These are phyloP conservation scores for Zygoascus flipseniorum DNA, from an alignment of 805 yeast species.

Conservation along the genomic window DNA sequence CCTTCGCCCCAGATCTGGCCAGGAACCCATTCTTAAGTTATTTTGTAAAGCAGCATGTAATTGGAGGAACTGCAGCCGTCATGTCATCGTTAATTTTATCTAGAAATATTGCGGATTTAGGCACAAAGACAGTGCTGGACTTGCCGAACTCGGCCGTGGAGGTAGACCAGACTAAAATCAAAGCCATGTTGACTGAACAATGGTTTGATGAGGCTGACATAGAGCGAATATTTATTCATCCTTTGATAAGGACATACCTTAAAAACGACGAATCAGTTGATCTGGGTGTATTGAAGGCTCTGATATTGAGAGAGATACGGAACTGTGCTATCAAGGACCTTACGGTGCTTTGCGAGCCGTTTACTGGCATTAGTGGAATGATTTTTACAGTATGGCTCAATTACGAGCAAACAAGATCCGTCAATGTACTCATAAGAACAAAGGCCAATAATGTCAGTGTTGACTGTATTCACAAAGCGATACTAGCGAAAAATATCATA, in stretches of 20 bases:
- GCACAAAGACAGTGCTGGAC: neutral
- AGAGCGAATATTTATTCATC: neutral
- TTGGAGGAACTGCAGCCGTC: neutral
- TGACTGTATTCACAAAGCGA: slow-evolving; percentile 11
- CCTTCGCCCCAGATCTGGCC: neutral
- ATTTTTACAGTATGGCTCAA: neutral
- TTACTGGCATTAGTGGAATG: neutral
- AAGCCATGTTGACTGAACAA: neutral
- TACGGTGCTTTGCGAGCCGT: neutral
- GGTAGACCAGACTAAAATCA: neutral
- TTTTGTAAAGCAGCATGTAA: slow-evolving; percentile 3
- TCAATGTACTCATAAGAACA: slow-evolving; percentile 8
- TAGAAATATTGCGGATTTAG: neutral
- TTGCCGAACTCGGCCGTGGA: neutral
- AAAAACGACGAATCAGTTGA: neutral
- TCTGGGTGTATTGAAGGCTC: neutral
- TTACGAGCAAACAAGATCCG: neutral
- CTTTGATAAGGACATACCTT: neutral
- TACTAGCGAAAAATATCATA: slow-evolving; percentile 1
- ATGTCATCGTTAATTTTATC: neutral
- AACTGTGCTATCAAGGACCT: neutral
- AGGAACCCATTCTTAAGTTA: slow-evolving; percentile 11
- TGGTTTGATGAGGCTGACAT: slow-evolving; percentile 3
- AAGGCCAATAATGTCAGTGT: slow-evolving; percentile 12
- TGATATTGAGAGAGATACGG: neutral